Percentiles rank a stretch among this genome's conserved stretches.
phyloP scores from a whole-genome alignment of 1,284 basidiomycete genomes.

The Mycena sp. region DNA sequence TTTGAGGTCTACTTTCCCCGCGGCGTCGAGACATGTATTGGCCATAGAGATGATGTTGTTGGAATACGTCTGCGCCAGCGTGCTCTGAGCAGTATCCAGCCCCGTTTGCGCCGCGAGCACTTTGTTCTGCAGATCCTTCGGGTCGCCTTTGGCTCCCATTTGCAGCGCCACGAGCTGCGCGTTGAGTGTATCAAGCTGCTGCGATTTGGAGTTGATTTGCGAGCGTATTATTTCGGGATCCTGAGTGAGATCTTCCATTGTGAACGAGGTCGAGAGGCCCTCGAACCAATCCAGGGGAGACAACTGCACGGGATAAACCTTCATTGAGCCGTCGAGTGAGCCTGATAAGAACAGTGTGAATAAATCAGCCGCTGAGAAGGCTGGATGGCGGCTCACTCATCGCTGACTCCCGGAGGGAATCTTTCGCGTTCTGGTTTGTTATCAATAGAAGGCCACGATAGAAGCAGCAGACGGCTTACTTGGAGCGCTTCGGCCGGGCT shows the following conservation, averaged over 20 bases:
- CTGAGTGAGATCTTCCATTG: conserved; percentile 28
- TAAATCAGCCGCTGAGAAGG: too few relatives aligned
- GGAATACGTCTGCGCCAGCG: conserved; percentile 13
- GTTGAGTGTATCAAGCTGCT: conserved; percentile 26
- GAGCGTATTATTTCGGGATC: conserved; percentile 21
- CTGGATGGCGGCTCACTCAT: too few relatives aligned
- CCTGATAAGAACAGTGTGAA: too few relatives aligned
- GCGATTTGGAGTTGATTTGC: conserved; percentile 27
- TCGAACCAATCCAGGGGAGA: conserved; percentile 34
- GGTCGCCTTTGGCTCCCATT: conserved; percentile 9
- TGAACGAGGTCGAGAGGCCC: conserved; percentile 28
- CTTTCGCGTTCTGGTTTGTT: conserved; percentile 30
- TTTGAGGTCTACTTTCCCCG: not conserved
- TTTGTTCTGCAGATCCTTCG: conserved; percentile 2
- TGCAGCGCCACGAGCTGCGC: conserved; percentile 19
- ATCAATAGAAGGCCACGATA: not conserved
- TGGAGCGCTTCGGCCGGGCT: conserved; percentile 29
- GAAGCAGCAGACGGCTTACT: not conserved
- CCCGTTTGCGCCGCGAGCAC: conserved; percentile 17
- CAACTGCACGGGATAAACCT: conserved; percentile 34
- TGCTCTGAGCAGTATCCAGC: conserved; percentile 14
- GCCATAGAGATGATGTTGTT: conserved; percentile 27
- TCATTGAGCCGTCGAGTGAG: conserved; percentile 31
- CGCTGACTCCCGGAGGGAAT: conserved; percentile 33
- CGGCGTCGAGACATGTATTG: conserved; percentile 12